Conservation (phyloP, 352 stramenopile species). For the Pythium sukuiense region DNA sequence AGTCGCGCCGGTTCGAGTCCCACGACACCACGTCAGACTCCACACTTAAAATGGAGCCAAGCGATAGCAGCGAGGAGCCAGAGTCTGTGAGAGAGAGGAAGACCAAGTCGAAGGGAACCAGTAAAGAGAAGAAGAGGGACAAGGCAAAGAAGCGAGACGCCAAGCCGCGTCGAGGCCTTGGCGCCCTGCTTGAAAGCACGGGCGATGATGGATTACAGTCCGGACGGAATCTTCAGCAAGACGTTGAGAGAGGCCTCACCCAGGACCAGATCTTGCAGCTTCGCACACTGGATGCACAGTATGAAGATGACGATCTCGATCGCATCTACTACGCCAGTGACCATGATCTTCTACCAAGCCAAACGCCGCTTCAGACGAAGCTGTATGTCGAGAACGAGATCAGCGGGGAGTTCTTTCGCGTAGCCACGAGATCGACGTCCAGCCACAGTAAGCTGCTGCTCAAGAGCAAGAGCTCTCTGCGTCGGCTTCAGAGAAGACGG, state of each 20-base stretch:
- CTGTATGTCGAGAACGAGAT: slow-evolving; percentile 50
- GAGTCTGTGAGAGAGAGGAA: background rate
- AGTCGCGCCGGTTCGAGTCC: slow-evolving; percentile 18
- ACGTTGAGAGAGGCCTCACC: slow-evolving; percentile 11
- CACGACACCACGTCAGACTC: background rate
- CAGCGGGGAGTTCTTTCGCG: slow-evolving; percentile 63
- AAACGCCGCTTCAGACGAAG: background rate
- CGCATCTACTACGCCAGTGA: background rate
- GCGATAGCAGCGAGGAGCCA: slow-evolving; percentile 3
- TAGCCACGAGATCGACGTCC: slow-evolving; percentile 9
- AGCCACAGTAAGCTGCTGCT: slow-evolving; percentile 8
- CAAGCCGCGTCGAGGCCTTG: background rate
- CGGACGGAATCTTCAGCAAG: background rate
- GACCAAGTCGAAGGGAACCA: background rate
- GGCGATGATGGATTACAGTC: background rate
- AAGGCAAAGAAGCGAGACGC: slow-evolving; percentile 2
- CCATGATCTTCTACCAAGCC: background rate
- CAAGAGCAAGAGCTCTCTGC: slow-evolving; percentile 7
- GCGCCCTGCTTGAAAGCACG: background rate
- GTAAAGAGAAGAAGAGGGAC: background rate
- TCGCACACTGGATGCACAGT: slow-evolving; percentile 8
- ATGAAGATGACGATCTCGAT: slow-evolving; percentile 13
- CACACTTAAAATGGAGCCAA: background rate
- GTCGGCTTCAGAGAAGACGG: slow-evolving; percentile 9
- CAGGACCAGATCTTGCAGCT: slow-evolving; percentile 29